These are phyloP conservation scores for Geotrichum citri-aurantii DNA, from an alignment of 1,139 yeast genomes.

Conservation along the genomic window DNA sequence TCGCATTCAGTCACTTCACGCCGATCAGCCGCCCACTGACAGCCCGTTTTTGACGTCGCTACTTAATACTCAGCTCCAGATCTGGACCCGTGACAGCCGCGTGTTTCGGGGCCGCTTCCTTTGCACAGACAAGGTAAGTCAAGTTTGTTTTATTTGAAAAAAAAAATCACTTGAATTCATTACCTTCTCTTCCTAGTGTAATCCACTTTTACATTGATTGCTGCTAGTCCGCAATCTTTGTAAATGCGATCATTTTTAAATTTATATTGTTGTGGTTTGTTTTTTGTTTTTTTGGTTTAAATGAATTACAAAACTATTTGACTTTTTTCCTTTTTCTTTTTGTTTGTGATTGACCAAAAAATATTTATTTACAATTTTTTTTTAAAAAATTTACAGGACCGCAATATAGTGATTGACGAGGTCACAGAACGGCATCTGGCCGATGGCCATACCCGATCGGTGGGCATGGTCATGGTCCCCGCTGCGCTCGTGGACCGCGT, in stretches of 20 bases:
- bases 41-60: conserved; percentile 5
- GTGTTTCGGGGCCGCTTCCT: conserved; percentile 2
- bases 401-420: conserved; percentile 8
- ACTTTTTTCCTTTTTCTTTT: conserved; percentile 1
- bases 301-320: too few species aligned
- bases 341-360: neutral
- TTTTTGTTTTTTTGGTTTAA: too few species aligned
- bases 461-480: conserved; percentile 15
- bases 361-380: neutral
- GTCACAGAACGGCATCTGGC: conserved; percentile 4
- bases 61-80: conserved; percentile 1
- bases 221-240: too few species aligned
- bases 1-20: conserved; percentile 9
- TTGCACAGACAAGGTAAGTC: conserved; percentile 12
- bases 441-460: conserved; percentile 4
- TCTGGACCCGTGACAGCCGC: conserved; percentile 8
- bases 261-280: too few species aligned
- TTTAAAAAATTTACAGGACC: too few species aligned
- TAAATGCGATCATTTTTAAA: too few species aligned
- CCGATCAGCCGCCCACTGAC: neutral
- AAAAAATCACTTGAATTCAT: too few species aligned
- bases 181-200: too few species aligned
- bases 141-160: too few species aligned
- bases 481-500: conserved; percentile 5
- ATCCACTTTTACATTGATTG: too few species aligned